A percentile compares a stretch with the other conserved stretches of the same genome.
These are phyloP conservation scores for Ogataea nitratoaversa DNA, from an alignment of 805 yeast species.

Conservation along the genomic window DNA sequence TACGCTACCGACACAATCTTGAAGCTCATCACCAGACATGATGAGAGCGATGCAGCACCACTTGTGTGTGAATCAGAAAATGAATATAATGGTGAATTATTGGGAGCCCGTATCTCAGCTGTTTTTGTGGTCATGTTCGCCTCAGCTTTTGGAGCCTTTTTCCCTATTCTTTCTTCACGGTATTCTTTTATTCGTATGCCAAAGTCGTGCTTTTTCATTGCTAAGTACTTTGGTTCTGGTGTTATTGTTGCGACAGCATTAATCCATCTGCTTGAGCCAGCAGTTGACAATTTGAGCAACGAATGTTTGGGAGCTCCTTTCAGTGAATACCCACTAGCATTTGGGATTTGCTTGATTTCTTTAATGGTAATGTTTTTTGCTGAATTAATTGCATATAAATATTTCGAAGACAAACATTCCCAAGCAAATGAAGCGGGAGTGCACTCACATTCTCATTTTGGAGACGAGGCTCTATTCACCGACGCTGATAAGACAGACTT, in stretches of 20 bases:
- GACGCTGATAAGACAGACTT: constrained; percentile 23
- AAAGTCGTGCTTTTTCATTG: constrained; percentile 54
- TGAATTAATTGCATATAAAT: constrained; percentile 44
- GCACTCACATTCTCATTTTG: constrained; percentile 52
- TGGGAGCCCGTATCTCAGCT: constrained; percentile 46
- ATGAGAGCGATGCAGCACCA: constrained; percentile 8
- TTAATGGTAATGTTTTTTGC: constrained; percentile 43
- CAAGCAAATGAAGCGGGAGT: constrained; percentile 20
- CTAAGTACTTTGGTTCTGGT: constrained; percentile 77
- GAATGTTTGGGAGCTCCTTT: constrained; percentile 60
- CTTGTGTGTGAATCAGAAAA: constrained; percentile 17
- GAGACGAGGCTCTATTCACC: constrained; percentile 33
- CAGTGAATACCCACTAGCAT: constrained; percentile 47
- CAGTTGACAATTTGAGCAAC: constrained; percentile 48
- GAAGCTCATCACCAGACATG: constrained; percentile 4
- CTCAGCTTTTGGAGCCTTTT: constrained; percentile 51
- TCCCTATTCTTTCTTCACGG: constrained; percentile 56
- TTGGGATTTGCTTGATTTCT: constrained; percentile 45
- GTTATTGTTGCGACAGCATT: constrained; percentile 77
- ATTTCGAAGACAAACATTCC: constrained; percentile 31
- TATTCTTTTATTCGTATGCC: constrained; percentile 56
- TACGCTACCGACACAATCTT: not conserved
- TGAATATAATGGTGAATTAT: constrained; percentile 27
- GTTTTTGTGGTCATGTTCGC: constrained; percentile 56
- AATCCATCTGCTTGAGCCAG: constrained; percentile 67